Evolutionary conservation across 2,329 filamentous ascomycete genomes (phyloP).

Genomic region (Biscogniauxia mediterranea): DNA sequence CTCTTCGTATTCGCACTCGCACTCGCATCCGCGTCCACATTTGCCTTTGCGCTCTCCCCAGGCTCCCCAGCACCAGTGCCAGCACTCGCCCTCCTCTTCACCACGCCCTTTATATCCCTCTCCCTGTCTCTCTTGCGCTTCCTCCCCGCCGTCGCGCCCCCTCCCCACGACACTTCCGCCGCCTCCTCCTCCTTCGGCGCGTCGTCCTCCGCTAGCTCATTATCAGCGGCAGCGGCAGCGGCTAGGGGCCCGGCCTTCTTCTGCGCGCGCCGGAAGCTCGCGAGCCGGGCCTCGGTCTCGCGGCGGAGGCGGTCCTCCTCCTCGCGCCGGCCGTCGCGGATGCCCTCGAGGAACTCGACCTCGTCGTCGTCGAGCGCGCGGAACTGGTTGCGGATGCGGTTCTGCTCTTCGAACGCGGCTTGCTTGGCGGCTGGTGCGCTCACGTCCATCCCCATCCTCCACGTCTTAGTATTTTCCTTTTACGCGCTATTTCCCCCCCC

Average conservation of each 20-base stretch:
- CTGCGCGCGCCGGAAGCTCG: constrained; percentile 54
- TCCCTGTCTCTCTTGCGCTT: constrained; percentile 40
- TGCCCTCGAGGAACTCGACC: constrained; percentile 68
- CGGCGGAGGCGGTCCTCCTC: constrained; percentile 54
- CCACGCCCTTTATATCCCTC: constrained; percentile 29
- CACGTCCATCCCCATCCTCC: too few relatives aligned
- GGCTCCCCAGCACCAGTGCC: constrained; percentile 30
- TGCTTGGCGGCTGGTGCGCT: constrained; percentile 64
- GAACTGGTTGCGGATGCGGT: constrained; percentile 73
- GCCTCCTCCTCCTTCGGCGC: constrained; percentile 11
- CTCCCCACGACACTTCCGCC: constrained; percentile 32
- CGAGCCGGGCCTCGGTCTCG: constrained; percentile 58
- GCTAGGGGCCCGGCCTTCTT: constrained; percentile 20
- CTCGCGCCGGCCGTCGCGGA: constrained; percentile 46
- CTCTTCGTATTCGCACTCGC: constrained; percentile 4
- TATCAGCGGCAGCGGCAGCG: too few relatives aligned
- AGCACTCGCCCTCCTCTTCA: constrained; percentile 37
- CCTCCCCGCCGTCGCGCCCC: constrained; percentile 26
- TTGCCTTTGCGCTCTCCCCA: constrained; percentile 36
- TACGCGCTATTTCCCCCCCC: too few relatives aligned
- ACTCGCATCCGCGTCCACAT: constrained; percentile 23
- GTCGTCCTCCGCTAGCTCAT: constrained; percentile 7
- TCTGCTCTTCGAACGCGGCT: constrained; percentile 75
- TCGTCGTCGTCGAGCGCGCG: constrained; percentile 76
- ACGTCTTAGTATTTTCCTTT: too few relatives aligned